Evolutionary conservation across 2,329 filamentous ascomycete species (phyloP).

Genomic region (Pestalotiopsis sp.): DNA sequence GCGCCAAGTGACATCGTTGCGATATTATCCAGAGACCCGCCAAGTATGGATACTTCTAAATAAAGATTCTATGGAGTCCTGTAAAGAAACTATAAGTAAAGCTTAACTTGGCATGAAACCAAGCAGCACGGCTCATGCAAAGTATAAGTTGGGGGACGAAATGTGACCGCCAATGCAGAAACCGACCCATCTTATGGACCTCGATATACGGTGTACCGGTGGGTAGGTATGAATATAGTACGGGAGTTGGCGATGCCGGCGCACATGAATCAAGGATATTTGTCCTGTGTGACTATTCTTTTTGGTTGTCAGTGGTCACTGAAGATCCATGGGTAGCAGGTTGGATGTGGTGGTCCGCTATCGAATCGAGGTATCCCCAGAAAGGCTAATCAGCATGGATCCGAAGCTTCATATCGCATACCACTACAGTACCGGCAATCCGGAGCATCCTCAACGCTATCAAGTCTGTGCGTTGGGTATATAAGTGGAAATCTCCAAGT

Average conservation of each 20-base stretch:
- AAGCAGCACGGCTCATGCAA: not conserved
- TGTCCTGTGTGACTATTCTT: not conserved
- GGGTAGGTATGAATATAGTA: not conserved
- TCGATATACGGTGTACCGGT: not conserved
- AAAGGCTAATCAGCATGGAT: not conserved
- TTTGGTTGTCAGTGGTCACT: too few species aligned
- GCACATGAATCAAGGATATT: not conserved
- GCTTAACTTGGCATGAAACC: not conserved
- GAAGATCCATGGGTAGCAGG: too few species aligned
- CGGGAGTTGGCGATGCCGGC: constrained; percentile 4
- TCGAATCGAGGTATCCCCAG: not conserved
- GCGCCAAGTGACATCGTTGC: not conserved
- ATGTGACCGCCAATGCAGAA: not conserved
- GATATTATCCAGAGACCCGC: not conserved
- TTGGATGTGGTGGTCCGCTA: too few species aligned
- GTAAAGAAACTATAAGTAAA: not conserved
- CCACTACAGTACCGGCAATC: not conserved
- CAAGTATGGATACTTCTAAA: not conserved
- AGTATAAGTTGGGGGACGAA: not conserved
- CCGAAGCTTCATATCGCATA: not conserved
- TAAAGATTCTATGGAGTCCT: not conserved
- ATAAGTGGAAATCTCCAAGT: not conserved
- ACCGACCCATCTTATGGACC: not conserved
- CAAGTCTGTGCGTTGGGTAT: not conserved
- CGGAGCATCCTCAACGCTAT: not conserved